phyloP scores from a whole-genome alignment of 1,139 yeast species.

The Diutina neorugosa region DNA sequence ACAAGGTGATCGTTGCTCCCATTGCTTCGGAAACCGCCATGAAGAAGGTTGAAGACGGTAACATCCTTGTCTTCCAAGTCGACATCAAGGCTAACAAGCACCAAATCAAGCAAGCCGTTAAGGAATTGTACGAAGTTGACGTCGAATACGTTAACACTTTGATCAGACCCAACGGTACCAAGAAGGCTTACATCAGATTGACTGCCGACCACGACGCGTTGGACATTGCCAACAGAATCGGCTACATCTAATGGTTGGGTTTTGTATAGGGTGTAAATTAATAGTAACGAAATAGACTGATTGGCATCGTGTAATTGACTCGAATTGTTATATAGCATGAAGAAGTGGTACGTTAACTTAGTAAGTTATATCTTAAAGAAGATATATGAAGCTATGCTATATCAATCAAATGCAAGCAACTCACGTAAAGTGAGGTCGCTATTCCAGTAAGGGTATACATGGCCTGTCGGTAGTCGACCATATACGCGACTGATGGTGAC shows the following conservation, averaged over 20 bases:
- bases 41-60: slow-evolving; percentile 99
- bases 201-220: slow-evolving; percentile 99
- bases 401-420: not conserved
- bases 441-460: not conserved
- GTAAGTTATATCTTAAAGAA: too few species aligned
- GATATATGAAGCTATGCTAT: too few species aligned
- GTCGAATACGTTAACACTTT: slow-evolving; percentile 90
- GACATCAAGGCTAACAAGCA: slow-evolving; percentile 94
- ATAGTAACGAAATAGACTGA: slow-evolving; percentile 7
- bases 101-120: slow-evolving; percentile 97
- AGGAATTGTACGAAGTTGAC: slow-evolving; percentile 96
- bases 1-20: slow-evolving; percentile 91
- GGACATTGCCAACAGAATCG: slow-evolving; percentile 99
- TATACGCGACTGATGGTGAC: not conserved
- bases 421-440: not conserved
- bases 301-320: not conserved
- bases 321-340: not conserved
- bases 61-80: slow-evolving; percentile 98
- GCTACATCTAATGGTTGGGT: slow-evolving; percentile 61
- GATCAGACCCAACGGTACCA: slow-evolving; percentile 98
- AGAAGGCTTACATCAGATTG: slow-evolving; percentile 98
- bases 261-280: slow-evolving; percentile 9
- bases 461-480: not conserved
- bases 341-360: not conserved
- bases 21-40: slow-evolving; percentile 97